Evolutionary conservation across 306 rosid species (phyloP).

Genomic region (Potentilla sterilis): DNA sequence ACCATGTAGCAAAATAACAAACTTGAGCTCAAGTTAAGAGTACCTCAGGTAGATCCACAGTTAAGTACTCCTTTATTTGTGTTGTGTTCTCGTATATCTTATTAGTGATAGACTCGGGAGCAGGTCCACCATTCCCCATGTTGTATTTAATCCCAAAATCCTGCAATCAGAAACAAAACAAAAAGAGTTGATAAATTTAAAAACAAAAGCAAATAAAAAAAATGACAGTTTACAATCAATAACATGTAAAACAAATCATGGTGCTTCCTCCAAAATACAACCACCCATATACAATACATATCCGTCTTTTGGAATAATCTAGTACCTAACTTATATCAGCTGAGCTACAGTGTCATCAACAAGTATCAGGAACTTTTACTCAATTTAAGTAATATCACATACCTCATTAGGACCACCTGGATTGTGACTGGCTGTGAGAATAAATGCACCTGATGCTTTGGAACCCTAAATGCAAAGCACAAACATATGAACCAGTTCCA

Average conservation of each 20-base stretch:
- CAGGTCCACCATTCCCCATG: constrained; percentile 99
- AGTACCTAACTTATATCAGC: background rate
- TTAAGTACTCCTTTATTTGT: constrained; percentile 79
- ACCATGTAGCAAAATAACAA: background rate
- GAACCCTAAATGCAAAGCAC: constrained; percentile 63
- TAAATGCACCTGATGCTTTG: constrained; percentile 89
- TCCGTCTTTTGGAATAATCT: background rate
- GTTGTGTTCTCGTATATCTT: constrained; percentile 81
- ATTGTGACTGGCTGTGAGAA: constrained; percentile 98
- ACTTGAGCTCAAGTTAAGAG: constrained; percentile 20
- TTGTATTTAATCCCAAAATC: constrained; percentile 97
- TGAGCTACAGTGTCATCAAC: background rate
- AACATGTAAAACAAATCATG: background rate
- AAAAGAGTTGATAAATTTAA: background rate
- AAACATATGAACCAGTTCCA: constrained; percentile 12
- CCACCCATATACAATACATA: background rate
- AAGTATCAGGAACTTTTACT: background rate
- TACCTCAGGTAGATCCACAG: constrained; percentile 87
- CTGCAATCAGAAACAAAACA: constrained; percentile 48
- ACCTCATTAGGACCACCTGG: constrained; percentile 99
- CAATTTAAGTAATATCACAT: background rate
- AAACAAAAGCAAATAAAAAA: background rate
- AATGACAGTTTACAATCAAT: background rate
- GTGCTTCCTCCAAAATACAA: background rate
- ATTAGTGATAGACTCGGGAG: constrained; percentile 91